Conservation (phyloP, 768 basidiomycete species). For the Termitomyces heimii region DNA sequence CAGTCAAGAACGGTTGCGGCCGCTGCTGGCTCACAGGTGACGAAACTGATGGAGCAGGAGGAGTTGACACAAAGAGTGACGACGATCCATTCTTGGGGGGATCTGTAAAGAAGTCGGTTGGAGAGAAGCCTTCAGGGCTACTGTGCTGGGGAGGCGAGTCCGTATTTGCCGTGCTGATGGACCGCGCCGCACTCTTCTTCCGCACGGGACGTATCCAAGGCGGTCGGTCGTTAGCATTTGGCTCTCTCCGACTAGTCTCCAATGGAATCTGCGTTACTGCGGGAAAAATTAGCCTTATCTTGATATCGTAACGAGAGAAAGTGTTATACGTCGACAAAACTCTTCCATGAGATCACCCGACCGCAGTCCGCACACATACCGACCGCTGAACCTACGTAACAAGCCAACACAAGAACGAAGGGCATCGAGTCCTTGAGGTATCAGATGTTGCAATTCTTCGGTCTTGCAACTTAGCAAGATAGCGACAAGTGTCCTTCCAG, state of each 20-base stretch:
- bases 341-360: slow-evolving; percentile 94
- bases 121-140: slow-evolving; percentile 63
- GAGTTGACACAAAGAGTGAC: slow-evolving; percentile 15
- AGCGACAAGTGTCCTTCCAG: slow-evolving; percentile 85
- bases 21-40: slow-evolving; percentile 7
- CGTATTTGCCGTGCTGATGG: slow-evolving; percentile 28
- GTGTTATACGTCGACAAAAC: slow-evolving; percentile 75
- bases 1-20: slow-evolving; percentile 8
- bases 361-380: slow-evolving; percentile 87
- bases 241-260: slow-evolving; percentile 56
- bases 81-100: slow-evolving; percentile 25
- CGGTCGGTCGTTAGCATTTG: slow-evolving; percentile 45
- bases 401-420: slow-evolving; percentile 84
- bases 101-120: slow-evolving; percentile 60
- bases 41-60: slow-evolving; percentile 8
- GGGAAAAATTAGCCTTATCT: neutral
- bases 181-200: slow-evolving; percentile 56
- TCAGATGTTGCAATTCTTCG: slow-evolving; percentile 68
- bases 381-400: slow-evolving; percentile 82
- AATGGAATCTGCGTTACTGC: slow-evolving; percentile 83
- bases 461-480: slow-evolving; percentile 84
- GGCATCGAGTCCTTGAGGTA: slow-evolving; percentile 79
- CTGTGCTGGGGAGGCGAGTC: slow-evolving; percentile 43
- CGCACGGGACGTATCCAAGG: slow-evolving; percentile 90
- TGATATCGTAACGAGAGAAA: slow-evolving; percentile 4